A percentile compares a stretch with the other conserved stretches of the same genome.
These are phyloP conservation scores for Candida wancherniae DNA, from an alignment of 805 yeast species.

Conservation along the genomic window DNA sequence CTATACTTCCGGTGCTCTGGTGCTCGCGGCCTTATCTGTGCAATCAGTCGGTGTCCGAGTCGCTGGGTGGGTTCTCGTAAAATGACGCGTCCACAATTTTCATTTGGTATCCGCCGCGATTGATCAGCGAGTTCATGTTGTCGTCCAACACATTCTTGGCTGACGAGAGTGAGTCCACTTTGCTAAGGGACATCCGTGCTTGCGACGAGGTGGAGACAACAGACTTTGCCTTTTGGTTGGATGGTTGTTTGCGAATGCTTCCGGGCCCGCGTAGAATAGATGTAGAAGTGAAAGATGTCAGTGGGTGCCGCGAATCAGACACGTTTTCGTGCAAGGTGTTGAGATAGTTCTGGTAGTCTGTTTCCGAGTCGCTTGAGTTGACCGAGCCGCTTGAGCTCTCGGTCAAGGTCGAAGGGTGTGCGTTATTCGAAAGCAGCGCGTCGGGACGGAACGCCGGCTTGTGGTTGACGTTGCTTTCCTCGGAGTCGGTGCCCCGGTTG, in stretches of 20 bases:
- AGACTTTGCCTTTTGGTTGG: conserved; percentile 6
- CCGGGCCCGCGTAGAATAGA: conserved; percentile 13
- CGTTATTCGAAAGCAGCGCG: neutral
- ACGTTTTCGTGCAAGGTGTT: conserved; percentile 12
- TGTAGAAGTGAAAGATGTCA: conserved; percentile 17
- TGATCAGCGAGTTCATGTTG: conserved; percentile 9
- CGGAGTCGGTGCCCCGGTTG: too few relatives aligned
- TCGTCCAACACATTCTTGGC: conserved; percentile 11
- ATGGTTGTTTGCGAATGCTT: conserved; percentile 8
- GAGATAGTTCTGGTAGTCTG: conserved; percentile 21
- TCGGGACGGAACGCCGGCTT: too few relatives aligned
- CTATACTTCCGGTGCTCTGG: too few relatives aligned
- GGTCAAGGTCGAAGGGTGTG: neutral
- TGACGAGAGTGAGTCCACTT: conserved; percentile 11
- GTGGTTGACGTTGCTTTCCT: too few relatives aligned
- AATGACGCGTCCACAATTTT: conserved; percentile 36
- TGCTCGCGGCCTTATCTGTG: neutral
- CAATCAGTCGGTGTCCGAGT: conserved; percentile 21
- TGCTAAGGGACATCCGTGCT: too few relatives aligned
- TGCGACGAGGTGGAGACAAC: too few relatives aligned
- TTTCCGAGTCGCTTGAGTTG: conserved; percentile 3
- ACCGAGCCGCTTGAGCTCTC: conserved; percentile 10
- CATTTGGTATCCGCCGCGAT: conserved; percentile 14
- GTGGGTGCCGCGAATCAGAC: conserved; percentile 12
- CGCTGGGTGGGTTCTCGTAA: conserved; percentile 36